phyloP scores from a whole-genome alignment of 1,284 basidiomycete genomes.

The Austropuccinia psidii region DNA sequence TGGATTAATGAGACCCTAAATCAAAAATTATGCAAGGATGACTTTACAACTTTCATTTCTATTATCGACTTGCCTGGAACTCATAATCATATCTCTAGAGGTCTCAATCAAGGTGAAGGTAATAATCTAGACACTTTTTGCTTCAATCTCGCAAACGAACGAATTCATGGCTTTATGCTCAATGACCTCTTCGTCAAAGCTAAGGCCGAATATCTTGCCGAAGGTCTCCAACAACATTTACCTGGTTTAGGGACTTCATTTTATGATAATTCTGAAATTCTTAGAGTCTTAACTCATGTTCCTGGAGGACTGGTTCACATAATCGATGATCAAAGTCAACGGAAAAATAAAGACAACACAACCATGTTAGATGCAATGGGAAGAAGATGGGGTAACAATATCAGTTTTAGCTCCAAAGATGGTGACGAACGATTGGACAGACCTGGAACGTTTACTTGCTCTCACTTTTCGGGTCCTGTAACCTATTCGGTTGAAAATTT shows the following conservation, averaged over 20 bases:
- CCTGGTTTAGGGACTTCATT: conserved; percentile 61
- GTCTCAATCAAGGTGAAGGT: conserved; percentile 49
- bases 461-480: conserved; percentile 82
- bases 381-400: conserved; percentile 89
- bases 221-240: conserved; percentile 67
- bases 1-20: conserved; percentile 98
- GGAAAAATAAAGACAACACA: conserved; percentile 80
- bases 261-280: conserved; percentile 84
- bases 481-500: conserved; percentile 85
- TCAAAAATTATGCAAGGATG: conserved; percentile 80
- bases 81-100: conserved; percentile 63
- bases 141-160: conserved; percentile 91
- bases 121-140: conserved; percentile 95
- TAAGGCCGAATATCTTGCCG: conserved; percentile 63
- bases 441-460: conserved; percentile 81
- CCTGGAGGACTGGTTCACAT: conserved; percentile 91
- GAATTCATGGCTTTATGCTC: conserved; percentile 75
- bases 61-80: conserved; percentile 91
- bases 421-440: conserved; percentile 61
- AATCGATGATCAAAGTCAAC: conserved; percentile 89
- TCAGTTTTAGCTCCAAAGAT: conserved; percentile 62
- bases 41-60: conserved; percentile 86
- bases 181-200: conserved; percentile 61
- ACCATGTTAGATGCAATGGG: conserved; percentile 90
- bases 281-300: conserved; percentile 74